Conservation (phyloP, 1,284 basidiomycete species). For the Singerocomus inundabilis region DNA sequence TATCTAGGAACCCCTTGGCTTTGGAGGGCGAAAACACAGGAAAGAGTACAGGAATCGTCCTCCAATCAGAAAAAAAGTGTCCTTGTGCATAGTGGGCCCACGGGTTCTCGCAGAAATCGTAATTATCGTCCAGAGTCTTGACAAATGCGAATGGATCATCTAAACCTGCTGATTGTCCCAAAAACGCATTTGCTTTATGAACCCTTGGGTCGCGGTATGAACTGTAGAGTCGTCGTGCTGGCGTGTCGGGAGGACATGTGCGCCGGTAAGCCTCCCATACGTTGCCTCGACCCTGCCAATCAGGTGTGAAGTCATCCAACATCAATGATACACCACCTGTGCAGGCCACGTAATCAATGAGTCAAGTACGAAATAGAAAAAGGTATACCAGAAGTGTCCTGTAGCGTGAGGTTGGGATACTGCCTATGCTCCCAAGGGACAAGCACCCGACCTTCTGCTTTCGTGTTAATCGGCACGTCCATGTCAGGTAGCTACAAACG, state of each 20-base stretch:
- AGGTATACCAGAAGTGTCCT: slow-evolving; percentile 50
- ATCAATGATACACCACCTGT: slow-evolving; percentile 60
- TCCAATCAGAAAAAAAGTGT: slow-evolving; percentile 95
- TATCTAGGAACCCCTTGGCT: slow-evolving; percentile 80
- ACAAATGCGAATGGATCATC: slow-evolving; percentile 64
- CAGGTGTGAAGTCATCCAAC: slow-evolving; percentile 70
- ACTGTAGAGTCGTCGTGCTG: slow-evolving; percentile 79
- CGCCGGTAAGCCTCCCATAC: slow-evolving; percentile 92
- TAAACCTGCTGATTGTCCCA: slow-evolving; percentile 17
- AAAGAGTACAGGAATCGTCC: slow-evolving; percentile 80
- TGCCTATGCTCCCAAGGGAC: slow-evolving; percentile 81
- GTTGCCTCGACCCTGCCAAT: slow-evolving; percentile 81
- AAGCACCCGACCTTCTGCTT: slow-evolving; percentile 87
- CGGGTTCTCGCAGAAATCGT: slow-evolving; percentile 80
- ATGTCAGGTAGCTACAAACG: slow-evolving; percentile 74
- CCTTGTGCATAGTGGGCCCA: slow-evolving; percentile 85
- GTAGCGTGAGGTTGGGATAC: slow-evolving; percentile 65
- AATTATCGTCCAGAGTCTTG: slow-evolving; percentile 54
- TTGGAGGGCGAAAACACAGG: slow-evolving; percentile 91
- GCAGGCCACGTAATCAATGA: slow-evolving; percentile 11
- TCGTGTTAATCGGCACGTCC: slow-evolving; percentile 89
- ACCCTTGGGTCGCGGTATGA: slow-evolving; percentile 50
- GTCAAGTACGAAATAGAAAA: neutral
- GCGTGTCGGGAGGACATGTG: slow-evolving; percentile 79
- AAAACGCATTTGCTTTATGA: slow-evolving; percentile 16